Evolutionary conservation across 257 asterid genomes (phyloP).

Genomic region (Hygrophila difformis): DNA sequence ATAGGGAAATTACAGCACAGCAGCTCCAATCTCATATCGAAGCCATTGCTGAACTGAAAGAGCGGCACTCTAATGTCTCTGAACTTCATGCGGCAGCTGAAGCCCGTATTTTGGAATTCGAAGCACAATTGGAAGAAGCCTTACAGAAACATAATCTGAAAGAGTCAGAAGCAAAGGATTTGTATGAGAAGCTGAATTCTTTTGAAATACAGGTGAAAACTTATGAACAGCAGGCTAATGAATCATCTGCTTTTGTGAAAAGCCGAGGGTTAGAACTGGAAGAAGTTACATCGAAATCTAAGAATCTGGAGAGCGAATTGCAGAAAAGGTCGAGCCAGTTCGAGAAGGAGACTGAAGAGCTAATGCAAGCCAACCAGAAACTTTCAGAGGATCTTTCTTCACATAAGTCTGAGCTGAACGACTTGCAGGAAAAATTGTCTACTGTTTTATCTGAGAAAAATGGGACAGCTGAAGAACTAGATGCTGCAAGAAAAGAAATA

Average conservation of each 20-base stretch:
- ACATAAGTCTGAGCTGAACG: conserved; percentile 40
- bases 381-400: conserved; percentile 54
- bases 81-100: conserved; percentile 57
- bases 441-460: conserved; percentile 41
- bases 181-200: conserved; percentile 45
- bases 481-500: conserved; percentile 40
- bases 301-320: conserved; percentile 46
- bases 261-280: conserved; percentile 49
- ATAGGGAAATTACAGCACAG: conserved; percentile 40
- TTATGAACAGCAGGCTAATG: conserved; percentile 46
- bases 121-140: conserved; percentile 58
- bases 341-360: conserved; percentile 41
- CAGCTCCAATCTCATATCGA: conserved; percentile 53
- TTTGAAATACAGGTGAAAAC: conserved; percentile 50
- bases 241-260: conserved; percentile 39
- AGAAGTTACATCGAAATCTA: conserved; percentile 32
- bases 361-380: conserved; percentile 44
- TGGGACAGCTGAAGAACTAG: conserved; percentile 29
- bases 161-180: conserved; percentile 69
- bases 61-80: conserved; percentile 48
- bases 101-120: conserved; percentile 50
- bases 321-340: conserved; percentile 33
- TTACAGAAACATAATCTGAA: conserved; percentile 35
- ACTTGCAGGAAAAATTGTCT: conserved; percentile 31
- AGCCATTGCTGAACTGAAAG: conserved; percentile 59